Percentiles rank a stretch among this genome's conserved stretches.
These are phyloP conservation scores for Physcomitrellopsis africana DNA, from an alignment of 225 moss, liverwort and hornwort genomes.

Conservation along the genomic window DNA sequence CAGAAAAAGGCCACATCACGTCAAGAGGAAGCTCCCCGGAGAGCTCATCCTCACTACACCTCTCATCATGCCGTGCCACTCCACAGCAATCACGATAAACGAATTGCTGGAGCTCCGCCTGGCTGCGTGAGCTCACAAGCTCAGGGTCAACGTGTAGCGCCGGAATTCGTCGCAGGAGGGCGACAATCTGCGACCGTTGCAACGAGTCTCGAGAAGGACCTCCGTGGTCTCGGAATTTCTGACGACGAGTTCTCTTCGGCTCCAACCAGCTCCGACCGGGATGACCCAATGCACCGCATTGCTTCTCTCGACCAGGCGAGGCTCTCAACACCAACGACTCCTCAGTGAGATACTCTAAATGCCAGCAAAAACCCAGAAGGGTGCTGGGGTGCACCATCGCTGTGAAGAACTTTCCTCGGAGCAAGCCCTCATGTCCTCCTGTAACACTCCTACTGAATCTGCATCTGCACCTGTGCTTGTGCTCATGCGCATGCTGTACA, in stretches of 20 bases:
- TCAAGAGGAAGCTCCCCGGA: constrained; percentile 46
- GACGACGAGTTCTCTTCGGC: constrained; percentile 47
- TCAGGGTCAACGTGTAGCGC: constrained; percentile 20
- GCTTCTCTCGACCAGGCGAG: background rate
- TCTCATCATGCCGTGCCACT: background rate
- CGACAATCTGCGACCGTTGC: constrained; percentile 54
- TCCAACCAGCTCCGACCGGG: constrained; percentile 2
- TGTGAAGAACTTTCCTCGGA: background rate
- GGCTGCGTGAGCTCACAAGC: background rate
- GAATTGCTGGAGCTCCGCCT: background rate
- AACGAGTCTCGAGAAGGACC: constrained; percentile 71
- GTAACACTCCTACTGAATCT: no score
- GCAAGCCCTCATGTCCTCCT: constrained; percentile 19
- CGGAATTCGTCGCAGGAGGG: constrained; percentile 63
- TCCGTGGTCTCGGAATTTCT: constrained; percentile 59
- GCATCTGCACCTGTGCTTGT: no score
- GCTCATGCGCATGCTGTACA: no score
- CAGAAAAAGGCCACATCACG: constrained; percentile 68
- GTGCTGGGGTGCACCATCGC: constrained; percentile 57
- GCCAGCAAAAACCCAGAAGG: constrained; percentile 50
- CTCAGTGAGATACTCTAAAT: constrained; percentile 40
- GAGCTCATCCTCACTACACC: background rate
- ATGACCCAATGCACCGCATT: background rate
- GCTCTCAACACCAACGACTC: constrained; percentile 9
- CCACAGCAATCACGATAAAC: background rate